phyloP scores from a whole-genome alignment of 2,329 filamentous ascomycete species.

The Cordyceps militaris region DNA sequence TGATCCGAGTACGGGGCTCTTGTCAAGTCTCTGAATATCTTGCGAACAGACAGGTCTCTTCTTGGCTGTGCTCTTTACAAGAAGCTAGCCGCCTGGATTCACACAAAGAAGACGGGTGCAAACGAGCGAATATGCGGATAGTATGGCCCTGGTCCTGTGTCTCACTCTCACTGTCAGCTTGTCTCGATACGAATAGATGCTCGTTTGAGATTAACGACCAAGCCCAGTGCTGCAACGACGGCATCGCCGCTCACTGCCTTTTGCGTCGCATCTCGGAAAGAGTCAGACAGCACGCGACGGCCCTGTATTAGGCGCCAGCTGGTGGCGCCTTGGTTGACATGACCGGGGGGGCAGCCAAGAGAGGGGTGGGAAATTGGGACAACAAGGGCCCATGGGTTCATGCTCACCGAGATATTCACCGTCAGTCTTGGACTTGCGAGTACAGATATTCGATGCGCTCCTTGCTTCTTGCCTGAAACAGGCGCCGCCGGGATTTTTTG shows the following conservation, averaged over 20 bases:
- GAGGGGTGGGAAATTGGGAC: background rate
- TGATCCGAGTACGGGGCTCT: background rate
- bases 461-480: background rate
- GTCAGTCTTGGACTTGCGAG: background rate
- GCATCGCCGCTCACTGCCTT: background rate
- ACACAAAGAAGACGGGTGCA: background rate
- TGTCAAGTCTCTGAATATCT: background rate
- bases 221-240: background rate
- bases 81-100: background rate
- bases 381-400: background rate
- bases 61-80: background rate
- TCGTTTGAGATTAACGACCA: background rate
- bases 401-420: conserved; percentile 7
- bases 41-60: background rate
- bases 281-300: conserved; percentile 3
- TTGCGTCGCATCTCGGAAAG: background rate
- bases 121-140: background rate
- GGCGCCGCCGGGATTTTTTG: background rate
- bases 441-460: background rate
- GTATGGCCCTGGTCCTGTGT: background rate
- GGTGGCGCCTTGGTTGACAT: background rate
- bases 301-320: background rate
- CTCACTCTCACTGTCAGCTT: background rate
- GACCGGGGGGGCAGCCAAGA: background rate
- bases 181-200: background rate